phyloP scores from a whole-genome alignment of 177 flowering plant species.

The Vitis hybrid region DNA sequence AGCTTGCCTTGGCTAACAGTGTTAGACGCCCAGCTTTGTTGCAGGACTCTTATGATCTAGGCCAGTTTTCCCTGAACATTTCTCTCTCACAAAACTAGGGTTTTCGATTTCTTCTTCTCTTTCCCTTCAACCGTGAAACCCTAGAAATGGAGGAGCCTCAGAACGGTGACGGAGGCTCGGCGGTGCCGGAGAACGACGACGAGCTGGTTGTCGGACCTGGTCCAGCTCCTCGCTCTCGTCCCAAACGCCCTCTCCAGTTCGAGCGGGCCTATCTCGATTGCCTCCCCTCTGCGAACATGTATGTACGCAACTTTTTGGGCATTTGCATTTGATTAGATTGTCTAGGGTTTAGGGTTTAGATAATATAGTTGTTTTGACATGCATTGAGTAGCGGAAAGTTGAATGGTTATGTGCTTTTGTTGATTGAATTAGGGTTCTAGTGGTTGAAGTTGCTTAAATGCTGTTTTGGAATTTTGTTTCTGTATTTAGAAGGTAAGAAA shows the following conservation, averaged over 20 bases:
- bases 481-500: no score
- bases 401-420: no score
- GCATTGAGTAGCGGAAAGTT: background rate
- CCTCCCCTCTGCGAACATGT: conserved; percentile 99
- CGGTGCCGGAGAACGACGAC: conserved; percentile 33
- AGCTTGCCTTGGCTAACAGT: no score
- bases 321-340: background rate
- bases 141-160: conserved; percentile 31
- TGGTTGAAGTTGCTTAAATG: no score
- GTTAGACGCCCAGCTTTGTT: background rate
- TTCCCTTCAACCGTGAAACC: background rate
- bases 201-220: conserved; percentile 76
- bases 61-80: background rate
- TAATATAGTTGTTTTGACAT: background rate
- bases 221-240: conserved; percentile 63
- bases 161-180: conserved; percentile 27
- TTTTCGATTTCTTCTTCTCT: background rate
- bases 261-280: conserved; percentile 91
- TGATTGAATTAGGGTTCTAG: no score
- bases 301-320: conserved; percentile 1
- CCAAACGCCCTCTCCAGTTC: conserved; percentile 92
- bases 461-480: no score
- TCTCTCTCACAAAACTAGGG: conserved; percentile 1
- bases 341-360: conserved; percentile 15
- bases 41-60: background rate